Base-by-base conservation (phyloP, 2,329 filamentous ascomycete species). In the Colletotrichum liaoningense region DNA sequence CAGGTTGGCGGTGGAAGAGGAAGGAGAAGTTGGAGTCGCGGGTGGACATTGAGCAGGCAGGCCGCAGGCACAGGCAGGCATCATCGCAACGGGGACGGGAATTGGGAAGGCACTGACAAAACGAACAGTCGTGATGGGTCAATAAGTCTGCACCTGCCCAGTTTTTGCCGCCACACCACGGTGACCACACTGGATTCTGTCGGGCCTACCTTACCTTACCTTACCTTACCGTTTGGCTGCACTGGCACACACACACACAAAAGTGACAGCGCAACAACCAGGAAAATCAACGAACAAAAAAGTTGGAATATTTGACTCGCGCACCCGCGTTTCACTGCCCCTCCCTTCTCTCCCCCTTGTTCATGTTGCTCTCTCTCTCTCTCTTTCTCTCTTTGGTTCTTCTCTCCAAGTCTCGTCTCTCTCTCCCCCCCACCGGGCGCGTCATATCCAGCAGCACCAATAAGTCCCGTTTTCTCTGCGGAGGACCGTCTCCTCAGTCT, bases 271-370 rank as follows among this genome's bases (percentile, higher is more conserved):
- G 14, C 49, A 28, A 60, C 57, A 19, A 16, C n/a, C 46, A 26
- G 19, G 30, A 16, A 64, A n/a, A 30, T 12, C 9, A 12, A 8
- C 5, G 33, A 55, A 55, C 28, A 16, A 8, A 22, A 8, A 24
- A 35, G 57, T 68, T 24, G 35, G 30, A 49, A 30, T 72, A 67
- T 66, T 72, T 72, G 72, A 74, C 72, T 74, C 54, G 63, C 22
- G 57, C 72, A 67, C 52, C 68, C 68, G 26, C 49, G 67, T 67
- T 74, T 72, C 68, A 67, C 49, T 55, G n/a, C 33, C 22, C 46
- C 54, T 59, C 60, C 52, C 52, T 42, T 33, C 42, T 11, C 4
- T n/a, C 16, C 6, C 58, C 38, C n/a, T 35, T 54, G 16, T 6
- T 33, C 38, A 33, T 24, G 9, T 35, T 28, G 26, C 57, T 42